Base-by-base conservation (phyloP, 768 basidiomycete genomes). In the Lepiota subincarnata region DNA sequence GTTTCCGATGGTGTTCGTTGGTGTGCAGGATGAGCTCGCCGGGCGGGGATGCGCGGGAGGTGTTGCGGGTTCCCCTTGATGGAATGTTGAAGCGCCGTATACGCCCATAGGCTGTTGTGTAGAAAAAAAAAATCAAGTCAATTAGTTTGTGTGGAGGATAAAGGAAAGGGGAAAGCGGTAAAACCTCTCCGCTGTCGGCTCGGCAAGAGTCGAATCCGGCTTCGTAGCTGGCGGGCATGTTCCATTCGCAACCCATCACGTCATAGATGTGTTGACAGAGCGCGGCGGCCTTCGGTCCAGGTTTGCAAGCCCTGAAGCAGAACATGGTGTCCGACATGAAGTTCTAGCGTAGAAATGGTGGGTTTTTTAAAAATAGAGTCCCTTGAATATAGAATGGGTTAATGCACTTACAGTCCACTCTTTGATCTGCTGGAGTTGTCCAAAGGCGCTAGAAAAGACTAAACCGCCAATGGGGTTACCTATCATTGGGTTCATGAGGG, bases 371-470 rank as follows among this genome's bases (percentile, higher is more conserved):
- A 31, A 31, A 31, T n/a, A 31, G 31, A 24, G 24, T 3, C 12
- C 20, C 38, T 42, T 11, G 35, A 22, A 50, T 20, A 53, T 20
- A 18, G 13, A 46, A 42, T 45, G 26, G 6, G n/a, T 39, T 35
- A 38, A 24, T 28, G 22, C 7, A 52, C 68, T 59, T 65, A 84
- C 82, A 43, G 84, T 88, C 90, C 90, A 92, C 63, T 90, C 83
- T 59, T 82, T 76, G 37, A 87, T 71, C 61, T 89, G 77, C 59
- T 78, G 57, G 3, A 80, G 57, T 43, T 71, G 68, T 18, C 81
- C 83, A 66, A 84, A 88, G n/a, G 83, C 84, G 55, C 53, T 76
- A 18, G 86, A 85, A 65, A 88, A 88, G n/a, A 91, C 83, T 39
- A 88, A 74, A 2, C 81, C 84, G 24, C 85, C 87, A 31, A 80